Evolutionary conservation across 1,284 basidiomycete species (phyloP), one percentile per base, ranked within the genome.

Genomic region (Clitocybe nebularis): DNA sequence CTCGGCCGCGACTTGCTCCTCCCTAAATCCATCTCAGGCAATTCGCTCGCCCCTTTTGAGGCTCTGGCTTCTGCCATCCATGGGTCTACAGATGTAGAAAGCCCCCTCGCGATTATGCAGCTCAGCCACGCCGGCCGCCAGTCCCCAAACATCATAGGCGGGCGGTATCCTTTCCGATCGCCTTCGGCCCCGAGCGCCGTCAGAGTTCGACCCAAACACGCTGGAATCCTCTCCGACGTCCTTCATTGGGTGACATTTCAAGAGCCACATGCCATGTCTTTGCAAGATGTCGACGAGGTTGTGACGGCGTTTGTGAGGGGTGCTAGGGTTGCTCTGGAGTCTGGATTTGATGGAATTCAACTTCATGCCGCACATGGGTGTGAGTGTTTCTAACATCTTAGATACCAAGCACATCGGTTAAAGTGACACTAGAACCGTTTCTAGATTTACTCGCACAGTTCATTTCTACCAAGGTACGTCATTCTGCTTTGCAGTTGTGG

Each of bases 331-430:
- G 89, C 90, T 9, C 62, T 73, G 11, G 62, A 76, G 41, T 71
- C 86, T 19, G 91, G 91, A 0, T 96, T 94, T 59, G 90, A 96
- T 53, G 94, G 94, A 0, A 69, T 96, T 8, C 82, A 98, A 57
- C 51, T 98, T 14, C 94, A 98, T 63, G 87, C 77, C 22, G 86
- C 88, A 1, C 93, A 96, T 66, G 93, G 93, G 19, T 93, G 88
- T 88, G 44, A 66, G 86, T 62, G 19, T 30, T 24, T 14, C 4
- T 43, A 32, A 1, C 32, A 6, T 11, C n/a, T 9, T 5, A 29
- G 6, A n/a, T 3, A n/a, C 5, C 28, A 29, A 29, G 10, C 1
- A n/a, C n/a, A 22, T 26, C 6, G 14, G 25, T 29, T 32, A 13
- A 29, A 24, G 14, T 33, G 30, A 14, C 8, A 20, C 14, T 6